These are phyloP conservation scores for Hypsizygus marmoreus DNA, from an alignment of 768 basidiomycete species.

Conservation along the genomic window DNA sequence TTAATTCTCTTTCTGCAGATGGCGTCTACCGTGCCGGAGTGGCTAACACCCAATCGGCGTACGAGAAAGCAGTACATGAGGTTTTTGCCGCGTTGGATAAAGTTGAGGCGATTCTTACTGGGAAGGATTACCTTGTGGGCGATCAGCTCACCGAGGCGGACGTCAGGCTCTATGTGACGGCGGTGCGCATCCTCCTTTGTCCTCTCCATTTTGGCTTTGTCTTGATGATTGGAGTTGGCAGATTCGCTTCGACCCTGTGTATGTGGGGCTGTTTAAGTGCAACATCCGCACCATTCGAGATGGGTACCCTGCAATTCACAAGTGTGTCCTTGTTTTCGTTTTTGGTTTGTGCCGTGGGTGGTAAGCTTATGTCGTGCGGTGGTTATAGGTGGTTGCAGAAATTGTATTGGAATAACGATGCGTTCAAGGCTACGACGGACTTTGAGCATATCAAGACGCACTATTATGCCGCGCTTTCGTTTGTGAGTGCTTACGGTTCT, in stretches of 20 bases:
- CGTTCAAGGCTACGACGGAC: conserved; percentile 84
- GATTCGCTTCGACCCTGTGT: conserved; percentile 90
- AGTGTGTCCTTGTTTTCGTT: conserved; percentile 32
- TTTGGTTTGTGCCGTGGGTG: conserved; percentile 2
- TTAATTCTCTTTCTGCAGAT: conserved; percentile 41
- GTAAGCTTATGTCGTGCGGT: no score
- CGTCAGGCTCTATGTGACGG: conserved; percentile 91
- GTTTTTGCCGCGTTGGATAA: conserved; percentile 82
- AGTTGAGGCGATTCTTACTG: conserved; percentile 74
- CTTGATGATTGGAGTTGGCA: conserved; percentile 25
- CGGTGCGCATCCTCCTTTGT: conserved; percentile 66
- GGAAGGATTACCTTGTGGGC: conserved; percentile 86
- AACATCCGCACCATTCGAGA: conserved; percentile 83
- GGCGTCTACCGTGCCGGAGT: conserved; percentile 92
- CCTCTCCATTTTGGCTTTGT: not conserved
- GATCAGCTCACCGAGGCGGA: conserved; percentile 81
- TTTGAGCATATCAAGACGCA: conserved; percentile 86
- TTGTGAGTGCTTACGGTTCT: conserved; percentile 33
- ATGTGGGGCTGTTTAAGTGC: conserved; percentile 93
- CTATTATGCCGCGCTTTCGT: conserved; percentile 65
- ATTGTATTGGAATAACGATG: conserved; percentile 87
- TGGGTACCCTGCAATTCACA: conserved; percentile 83
- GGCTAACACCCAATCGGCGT: conserved; percentile 78
- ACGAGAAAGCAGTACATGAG: conserved; percentile 71
- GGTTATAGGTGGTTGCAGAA: conserved; percentile 75